phyloP scores from a whole-genome alignment of 2,329 filamentous ascomycete genomes.

The Ascochyta pisi region DNA sequence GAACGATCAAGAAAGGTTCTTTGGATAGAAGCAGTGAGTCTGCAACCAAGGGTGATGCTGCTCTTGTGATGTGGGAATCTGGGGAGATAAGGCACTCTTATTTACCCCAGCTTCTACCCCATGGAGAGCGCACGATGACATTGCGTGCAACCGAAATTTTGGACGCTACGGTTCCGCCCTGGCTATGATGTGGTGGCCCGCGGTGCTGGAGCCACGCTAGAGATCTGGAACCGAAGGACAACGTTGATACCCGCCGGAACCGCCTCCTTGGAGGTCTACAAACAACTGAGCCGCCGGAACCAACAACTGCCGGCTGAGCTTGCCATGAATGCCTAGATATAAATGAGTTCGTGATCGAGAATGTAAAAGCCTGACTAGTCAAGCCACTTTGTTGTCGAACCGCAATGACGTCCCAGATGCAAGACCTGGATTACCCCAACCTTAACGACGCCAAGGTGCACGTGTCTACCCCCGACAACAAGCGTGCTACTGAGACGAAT shows the following conservation, averaged over 20 bases:
- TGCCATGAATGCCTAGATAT: neutral
- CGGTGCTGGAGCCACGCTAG: neutral
- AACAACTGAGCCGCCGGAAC: neutral
- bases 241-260: neutral
- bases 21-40: neutral
- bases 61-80: constrained; percentile 3
- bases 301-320: neutral
- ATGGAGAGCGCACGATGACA: constrained; percentile 57
- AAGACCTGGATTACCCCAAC: neutral
- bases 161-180: neutral
- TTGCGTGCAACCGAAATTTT: neutral
- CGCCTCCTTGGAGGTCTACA: neutral
- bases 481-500: neutral
- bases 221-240: neutral
- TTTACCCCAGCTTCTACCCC: constrained; percentile 76
- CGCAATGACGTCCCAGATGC: neutral
- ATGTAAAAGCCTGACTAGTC: neutral
- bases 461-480: neutral
- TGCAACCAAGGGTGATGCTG: constrained; percentile 1
- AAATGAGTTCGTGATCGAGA: neutral
- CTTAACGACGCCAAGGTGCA: neutral
- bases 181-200: no score
- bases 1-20: neutral
- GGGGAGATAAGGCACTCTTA: constrained; percentile 56
- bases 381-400: neutral